These are phyloP conservation scores for Phialophora macrospora DNA, from an alignment of 2,329 filamentous ascomycete genomes.

Conservation along the genomic window DNA sequence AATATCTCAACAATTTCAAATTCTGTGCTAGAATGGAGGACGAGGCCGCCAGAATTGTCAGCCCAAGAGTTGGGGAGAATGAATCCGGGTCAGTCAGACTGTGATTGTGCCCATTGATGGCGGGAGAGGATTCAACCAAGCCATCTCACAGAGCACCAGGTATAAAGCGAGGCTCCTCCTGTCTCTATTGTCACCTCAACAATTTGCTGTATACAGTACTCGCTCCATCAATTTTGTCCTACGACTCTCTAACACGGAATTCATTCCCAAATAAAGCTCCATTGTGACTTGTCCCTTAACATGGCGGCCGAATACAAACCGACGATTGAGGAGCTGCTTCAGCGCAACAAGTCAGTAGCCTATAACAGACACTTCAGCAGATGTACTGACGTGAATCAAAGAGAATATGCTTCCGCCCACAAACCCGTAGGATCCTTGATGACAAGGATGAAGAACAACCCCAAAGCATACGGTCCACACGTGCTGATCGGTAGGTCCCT, in stretches of 20 bases:
- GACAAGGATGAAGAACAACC: conserved; percentile 13
- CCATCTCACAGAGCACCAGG: not conserved
- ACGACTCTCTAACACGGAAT: not conserved
- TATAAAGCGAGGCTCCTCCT: not conserved
- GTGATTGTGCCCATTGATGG: not conserved
- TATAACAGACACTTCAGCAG: not conserved
- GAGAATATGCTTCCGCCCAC: conserved; percentile 20
- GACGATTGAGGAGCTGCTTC: conserved; percentile 23
- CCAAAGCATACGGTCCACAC: conserved; percentile 22
- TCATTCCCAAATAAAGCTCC: not conserved
- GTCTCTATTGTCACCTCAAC: no score
- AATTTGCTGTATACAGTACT: not conserved
- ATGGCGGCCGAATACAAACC: not conserved
- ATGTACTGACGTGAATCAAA: conserved; percentile 12
- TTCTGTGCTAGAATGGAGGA: not conserved
- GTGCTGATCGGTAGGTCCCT: conserved; percentile 11
- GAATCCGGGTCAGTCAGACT: not conserved
- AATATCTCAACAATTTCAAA: not conserved
- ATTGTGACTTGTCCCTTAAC: not conserved
- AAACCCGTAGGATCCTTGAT: conserved; percentile 14
- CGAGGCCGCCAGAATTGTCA: not conserved
- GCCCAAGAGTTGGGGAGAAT: not conserved
- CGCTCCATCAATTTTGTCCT: not conserved
- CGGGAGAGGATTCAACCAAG: not conserved
- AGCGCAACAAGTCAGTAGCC: conserved; percentile 28